These are phyloP conservation scores for Rosellinia necatrix DNA, from an alignment of 2,329 filamentous ascomycete genomes.

Conservation along the genomic window DNA sequence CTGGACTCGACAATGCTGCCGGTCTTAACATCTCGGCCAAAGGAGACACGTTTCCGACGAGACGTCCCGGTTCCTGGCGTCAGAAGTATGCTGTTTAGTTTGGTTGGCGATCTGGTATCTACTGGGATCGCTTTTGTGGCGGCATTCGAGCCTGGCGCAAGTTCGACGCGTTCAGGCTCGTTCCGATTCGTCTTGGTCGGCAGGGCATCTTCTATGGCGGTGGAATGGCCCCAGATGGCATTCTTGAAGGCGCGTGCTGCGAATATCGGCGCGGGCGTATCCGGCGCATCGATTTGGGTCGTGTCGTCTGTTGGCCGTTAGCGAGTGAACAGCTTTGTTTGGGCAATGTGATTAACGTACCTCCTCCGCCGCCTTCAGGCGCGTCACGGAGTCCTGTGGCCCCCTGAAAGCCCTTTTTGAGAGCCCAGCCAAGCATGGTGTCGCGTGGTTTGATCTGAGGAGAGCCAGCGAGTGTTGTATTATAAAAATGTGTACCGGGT, in stretches of 20 bases:
- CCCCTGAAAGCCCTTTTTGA: slow-evolving; percentile 52
- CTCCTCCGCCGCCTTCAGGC: slow-evolving; percentile 36
- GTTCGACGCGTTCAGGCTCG: slow-evolving; percentile 42
- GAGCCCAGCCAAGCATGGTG: slow-evolving; percentile 64
- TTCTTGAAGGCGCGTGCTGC: slow-evolving; percentile 68
- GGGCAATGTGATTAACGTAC: slow-evolving; percentile 26
- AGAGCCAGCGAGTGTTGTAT: not conserved
- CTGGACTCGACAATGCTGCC: slow-evolving; percentile 37
- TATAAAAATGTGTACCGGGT: not conserved
- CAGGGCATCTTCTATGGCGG: slow-evolving; percentile 34
- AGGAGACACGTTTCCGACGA: slow-evolving; percentile 68
- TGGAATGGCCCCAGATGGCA: slow-evolving; percentile 65
- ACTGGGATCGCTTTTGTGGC: slow-evolving; percentile 30
- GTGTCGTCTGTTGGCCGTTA: slow-evolving; percentile 45
- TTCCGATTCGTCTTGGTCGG: slow-evolving; percentile 44
- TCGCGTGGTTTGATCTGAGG: slow-evolving; percentile 14
- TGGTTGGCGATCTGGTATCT: slow-evolving; percentile 52
- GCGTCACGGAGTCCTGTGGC: slow-evolving; percentile 44
- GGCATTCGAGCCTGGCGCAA: slow-evolving; percentile 30
- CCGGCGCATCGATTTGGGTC: slow-evolving; percentile 60
- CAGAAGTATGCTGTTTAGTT: slow-evolving; percentile 63
- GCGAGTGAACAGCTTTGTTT: slow-evolving; percentile 12
- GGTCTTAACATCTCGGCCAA: slow-evolving; percentile 61
- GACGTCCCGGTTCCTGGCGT: slow-evolving; percentile 66
- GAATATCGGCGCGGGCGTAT: slow-evolving; percentile 70